These are phyloP conservation scores for Picea engelmannii DNA, from an alignment of 83 land plant species.

Conservation along the genomic window DNA sequence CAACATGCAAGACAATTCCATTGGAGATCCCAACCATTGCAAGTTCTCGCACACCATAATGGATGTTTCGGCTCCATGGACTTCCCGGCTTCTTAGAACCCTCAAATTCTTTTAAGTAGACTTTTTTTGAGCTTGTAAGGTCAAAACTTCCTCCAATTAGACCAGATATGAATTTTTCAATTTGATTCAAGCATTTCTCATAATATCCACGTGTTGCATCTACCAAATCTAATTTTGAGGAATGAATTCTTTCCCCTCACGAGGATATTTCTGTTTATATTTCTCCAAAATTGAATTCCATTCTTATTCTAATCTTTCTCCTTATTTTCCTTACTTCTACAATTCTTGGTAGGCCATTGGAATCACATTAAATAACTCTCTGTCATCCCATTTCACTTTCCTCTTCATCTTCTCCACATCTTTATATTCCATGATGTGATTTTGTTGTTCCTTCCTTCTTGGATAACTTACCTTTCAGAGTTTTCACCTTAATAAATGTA, in stretches of 20 bases:
- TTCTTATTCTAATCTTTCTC: conserved; percentile 47
- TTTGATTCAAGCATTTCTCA: conserved; percentile 67
- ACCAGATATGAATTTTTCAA: conserved; percentile 68
- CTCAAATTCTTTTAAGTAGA: conserved; percentile 10
- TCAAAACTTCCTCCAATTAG: conserved; percentile 92
- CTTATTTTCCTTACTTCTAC: conserved; percentile 32
- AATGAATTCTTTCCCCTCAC: conserved; percentile 43
- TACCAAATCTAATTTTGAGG: conserved; percentile 34
- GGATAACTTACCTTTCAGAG: no score
- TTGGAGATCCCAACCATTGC: conserved; percentile 95
- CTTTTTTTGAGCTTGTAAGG: conserved; percentile 37
- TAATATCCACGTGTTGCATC: conserved; percentile 90
- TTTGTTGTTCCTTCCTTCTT: no score
- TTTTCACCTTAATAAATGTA: no score
- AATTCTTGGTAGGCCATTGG: conserved; percentile 62
- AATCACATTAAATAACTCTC: no score
- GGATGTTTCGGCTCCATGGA: conserved; percentile 75
- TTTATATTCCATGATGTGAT: no score
- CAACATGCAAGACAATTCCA: conserved; percentile 77
- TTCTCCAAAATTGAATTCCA: conserved; percentile 40
- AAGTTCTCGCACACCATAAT: conserved; percentile 90
- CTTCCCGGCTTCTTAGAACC: conserved; percentile 54
- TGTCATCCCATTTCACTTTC: no score
- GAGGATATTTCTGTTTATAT: conserved; percentile 45
- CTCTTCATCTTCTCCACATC: no score